These are phyloP conservation scores for Oryza brachyantha DNA, from an alignment of 176 grass and related monocot species.

Conservation along the genomic window DNA sequence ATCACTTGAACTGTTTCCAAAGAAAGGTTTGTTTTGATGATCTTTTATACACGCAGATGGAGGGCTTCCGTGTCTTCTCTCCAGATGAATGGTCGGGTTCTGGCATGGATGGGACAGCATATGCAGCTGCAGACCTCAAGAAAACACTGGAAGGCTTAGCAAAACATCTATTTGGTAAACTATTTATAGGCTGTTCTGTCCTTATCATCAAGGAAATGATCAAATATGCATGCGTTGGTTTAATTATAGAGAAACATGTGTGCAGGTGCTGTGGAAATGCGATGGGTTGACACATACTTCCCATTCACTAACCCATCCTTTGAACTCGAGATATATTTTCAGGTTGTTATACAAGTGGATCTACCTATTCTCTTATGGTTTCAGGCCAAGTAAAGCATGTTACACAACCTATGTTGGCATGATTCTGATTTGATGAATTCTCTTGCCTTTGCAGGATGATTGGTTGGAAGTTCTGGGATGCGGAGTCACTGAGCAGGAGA, in stretches of 20 bases:
- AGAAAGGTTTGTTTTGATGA: not conserved
- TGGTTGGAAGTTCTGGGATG: slow-evolving; percentile 98
- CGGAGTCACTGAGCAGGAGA: slow-evolving; percentile 92
- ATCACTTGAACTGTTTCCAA: not conserved
- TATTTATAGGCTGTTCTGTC: not conserved
- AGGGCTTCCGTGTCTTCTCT: slow-evolving; percentile 86
- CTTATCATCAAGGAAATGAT: not conserved
- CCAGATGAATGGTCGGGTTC: slow-evolving; percentile 77
- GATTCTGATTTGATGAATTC: slow-evolving; percentile 11
- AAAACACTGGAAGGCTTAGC: slow-evolving; percentile 90
- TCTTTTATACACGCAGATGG: slow-evolving; percentile 60
- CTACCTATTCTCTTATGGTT: not conserved
- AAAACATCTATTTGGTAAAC: slow-evolving; percentile 88
- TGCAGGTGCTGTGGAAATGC: slow-evolving; percentile 93
- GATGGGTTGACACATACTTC: slow-evolving; percentile 99
- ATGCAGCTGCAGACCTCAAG: slow-evolving; percentile 81
- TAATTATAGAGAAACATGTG: slow-evolving; percentile 8
- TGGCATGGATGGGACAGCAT: slow-evolving; percentile 71
- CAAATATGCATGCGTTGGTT: slow-evolving; percentile 5
- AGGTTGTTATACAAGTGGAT: slow-evolving; percentile 50
- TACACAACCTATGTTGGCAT: slow-evolving; percentile 2
- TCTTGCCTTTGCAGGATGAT: slow-evolving; percentile 53
- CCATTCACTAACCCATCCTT: slow-evolving; percentile 97
- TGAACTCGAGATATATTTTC: slow-evolving; percentile 97
- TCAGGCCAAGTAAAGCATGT: slow-evolving; percentile 9